Conservation (phyloP, 2,329 filamentous ascomycete genomes). For the Monosporascus sp. region DNA sequence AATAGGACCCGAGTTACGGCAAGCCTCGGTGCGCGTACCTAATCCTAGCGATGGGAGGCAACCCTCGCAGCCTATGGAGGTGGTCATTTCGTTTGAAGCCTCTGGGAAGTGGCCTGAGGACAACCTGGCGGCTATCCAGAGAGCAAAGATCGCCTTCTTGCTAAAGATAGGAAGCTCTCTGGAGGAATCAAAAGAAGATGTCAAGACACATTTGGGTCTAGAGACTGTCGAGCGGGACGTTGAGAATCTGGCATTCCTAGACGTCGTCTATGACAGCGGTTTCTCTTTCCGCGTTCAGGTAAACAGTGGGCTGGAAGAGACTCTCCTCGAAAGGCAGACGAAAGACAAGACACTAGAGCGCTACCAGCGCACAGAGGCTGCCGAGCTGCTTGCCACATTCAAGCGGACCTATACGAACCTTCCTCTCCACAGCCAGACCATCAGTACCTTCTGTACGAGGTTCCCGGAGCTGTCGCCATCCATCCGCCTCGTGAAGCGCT, state of each 20-base stretch:
- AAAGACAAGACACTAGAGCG: constrained; percentile 67
- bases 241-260: constrained; percentile 76
- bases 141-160: constrained; percentile 87
- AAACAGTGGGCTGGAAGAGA: constrained; percentile 81
- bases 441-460: constrained; percentile 74
- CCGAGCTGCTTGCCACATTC: constrained; percentile 63
- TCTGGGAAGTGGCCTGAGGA: constrained; percentile 86
- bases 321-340: constrained; percentile 70
- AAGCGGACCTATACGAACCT: constrained; percentile 66
- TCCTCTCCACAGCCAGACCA: constrained; percentile 75
- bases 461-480: constrained; percentile 75
- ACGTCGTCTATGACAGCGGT: constrained; percentile 68
- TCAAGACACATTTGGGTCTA: constrained; percentile 68
- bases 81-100: constrained; percentile 86
- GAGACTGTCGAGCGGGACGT: constrained; percentile 67
- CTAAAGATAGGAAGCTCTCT: constrained; percentile 70
- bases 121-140: constrained; percentile 82
- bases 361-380: constrained; percentile 62
- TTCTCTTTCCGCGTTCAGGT: constrained; percentile 80
- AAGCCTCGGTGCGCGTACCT: constrained; percentile 58
- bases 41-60: constrained; percentile 39
- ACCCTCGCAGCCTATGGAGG: constrained; percentile 58
- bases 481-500: constrained; percentile 80
- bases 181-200: constrained; percentile 50
- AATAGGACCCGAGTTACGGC: constrained; percentile 67